Evolutionary conservation across 305 asterid genomes (phyloP).

Genomic region (Stenogyne calaminthoides): DNA sequence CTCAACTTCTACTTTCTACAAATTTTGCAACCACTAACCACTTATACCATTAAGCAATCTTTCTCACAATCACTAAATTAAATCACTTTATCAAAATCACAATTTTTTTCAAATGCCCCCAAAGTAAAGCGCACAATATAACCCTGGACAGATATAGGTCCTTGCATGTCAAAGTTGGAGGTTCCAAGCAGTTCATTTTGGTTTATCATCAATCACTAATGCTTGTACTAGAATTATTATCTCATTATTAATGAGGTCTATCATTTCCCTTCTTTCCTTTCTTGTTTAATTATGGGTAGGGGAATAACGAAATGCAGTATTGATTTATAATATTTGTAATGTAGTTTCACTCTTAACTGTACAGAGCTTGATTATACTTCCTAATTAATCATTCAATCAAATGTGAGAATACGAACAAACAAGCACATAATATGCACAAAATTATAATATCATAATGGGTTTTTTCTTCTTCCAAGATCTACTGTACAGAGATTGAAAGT

Average conservation of each 20-base stretch:
- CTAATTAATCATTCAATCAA: background rate
- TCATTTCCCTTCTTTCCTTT: background rate
- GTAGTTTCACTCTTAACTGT: background rate
- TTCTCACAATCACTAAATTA: no score
- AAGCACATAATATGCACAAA: slow-evolving; percentile 19
- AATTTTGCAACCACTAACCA: no score
- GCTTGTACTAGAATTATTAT: background rate
- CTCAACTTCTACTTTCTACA: no score
- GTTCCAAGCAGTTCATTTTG: slow-evolving; percentile 4
- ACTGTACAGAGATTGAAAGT: slow-evolving; percentile 13
- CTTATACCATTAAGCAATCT: no score
- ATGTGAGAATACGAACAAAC: background rate
- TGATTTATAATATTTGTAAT: background rate
- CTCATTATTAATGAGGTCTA: background rate
- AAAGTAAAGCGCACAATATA: no score
- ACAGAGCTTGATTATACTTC: background rate
- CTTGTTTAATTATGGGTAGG: slow-evolving; percentile 1
- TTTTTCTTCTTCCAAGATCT: slow-evolving; percentile 12
- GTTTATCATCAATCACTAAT: background rate
- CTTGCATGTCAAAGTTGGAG: slow-evolving; percentile 11
- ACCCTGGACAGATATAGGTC: background rate
- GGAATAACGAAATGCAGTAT: background rate
- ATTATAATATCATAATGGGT: background rate
- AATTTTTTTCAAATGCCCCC: no score
- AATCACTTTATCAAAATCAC: no score